Base-by-base conservation (phyloP, 73 alveolate genomes). In the Blepharisma japonicum region DNA sequence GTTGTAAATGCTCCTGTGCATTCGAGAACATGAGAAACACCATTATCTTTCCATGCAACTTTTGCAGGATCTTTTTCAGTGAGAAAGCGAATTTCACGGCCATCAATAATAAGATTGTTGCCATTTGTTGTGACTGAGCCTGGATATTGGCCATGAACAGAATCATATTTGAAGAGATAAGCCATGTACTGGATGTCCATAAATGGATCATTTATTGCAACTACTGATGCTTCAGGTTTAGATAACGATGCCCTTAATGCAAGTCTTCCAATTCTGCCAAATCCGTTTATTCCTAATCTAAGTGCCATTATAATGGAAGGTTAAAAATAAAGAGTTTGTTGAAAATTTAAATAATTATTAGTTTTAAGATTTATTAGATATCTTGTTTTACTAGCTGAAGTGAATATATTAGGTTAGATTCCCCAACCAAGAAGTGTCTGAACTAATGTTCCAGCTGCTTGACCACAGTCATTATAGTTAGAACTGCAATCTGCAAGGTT, bases 191-290 rank as follows among this genome's bases (percentile, higher is more conserved):
- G 90, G n/a, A 76, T 70, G 55, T 85, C 87, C 88, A 85, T 82
- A 78, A 82, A 85, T 56, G 89, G 88, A 55, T 81, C 92, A 74
- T 77, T 82, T 70, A 86, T 53, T 32, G 87, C 94, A 78, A 74
- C 85, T 20, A 87, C 88, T 49, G 48, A 56, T 18, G 79, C 91
- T 71, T 87, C 71, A 39, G 84, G 81, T 81, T 89, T 86, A 21
- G 77, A 94, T 49, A 81, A 49, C 66, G 97, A 95, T 49, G 98
- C 96, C 67, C 97, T 82, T 85, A 88, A 86, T 61, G 90, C 96
- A 74, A 93, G 87, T 55, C 98, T 77, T 27, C 99, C 99, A 83
- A 95, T 93, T 83, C 99, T 82, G 48, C 99, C 98, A 89, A 95
- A 95, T 32, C 99, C 99, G 87, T 95, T 95, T 81, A 93, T 94